Conservation (phyloP, 305 asterid genomes). For the Fraxinus sp. region DNA sequence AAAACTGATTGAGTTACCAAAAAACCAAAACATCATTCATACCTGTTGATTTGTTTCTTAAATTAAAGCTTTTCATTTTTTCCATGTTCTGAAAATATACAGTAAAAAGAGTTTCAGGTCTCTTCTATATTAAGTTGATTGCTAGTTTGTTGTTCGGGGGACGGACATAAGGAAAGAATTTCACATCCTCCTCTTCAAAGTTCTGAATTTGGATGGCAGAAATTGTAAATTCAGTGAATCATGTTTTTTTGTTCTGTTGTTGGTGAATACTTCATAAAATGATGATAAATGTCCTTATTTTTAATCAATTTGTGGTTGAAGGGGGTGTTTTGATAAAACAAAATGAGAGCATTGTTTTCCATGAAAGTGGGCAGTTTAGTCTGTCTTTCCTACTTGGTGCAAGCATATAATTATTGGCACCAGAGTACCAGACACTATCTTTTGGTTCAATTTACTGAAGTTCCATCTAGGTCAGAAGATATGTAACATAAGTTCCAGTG, state of each 20-base stretch:
- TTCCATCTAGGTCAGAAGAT: not conserved
- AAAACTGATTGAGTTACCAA: not conserved
- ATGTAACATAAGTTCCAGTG: not conserved
- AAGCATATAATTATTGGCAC: not conserved
- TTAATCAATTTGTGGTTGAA: not conserved
- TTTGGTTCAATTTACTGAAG: not conserved
- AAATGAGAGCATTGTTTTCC: not conserved
- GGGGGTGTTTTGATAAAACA: not conserved
- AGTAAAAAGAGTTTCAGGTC: not conserved
- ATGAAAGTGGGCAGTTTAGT: not conserved
- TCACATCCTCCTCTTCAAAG: not conserved
- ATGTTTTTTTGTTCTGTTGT: not conserved
- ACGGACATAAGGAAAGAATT: not conserved
- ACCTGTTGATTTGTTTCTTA: not conserved
- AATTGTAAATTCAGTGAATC: not conserved
- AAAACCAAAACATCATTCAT: not conserved
- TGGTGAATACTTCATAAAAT: not conserved
- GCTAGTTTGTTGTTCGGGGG: not conserved
- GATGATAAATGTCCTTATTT: not conserved
- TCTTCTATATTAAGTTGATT: not conserved
- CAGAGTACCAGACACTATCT: not conserved
- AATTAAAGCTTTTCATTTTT: not conserved
- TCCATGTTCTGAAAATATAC: not conserved
- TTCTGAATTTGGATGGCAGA: not conserved
- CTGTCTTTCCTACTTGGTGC: not conserved